phyloP scores from a whole-genome alignment of 2,329 filamentous ascomycete genomes.

The Atkinsonella texensis region DNA sequence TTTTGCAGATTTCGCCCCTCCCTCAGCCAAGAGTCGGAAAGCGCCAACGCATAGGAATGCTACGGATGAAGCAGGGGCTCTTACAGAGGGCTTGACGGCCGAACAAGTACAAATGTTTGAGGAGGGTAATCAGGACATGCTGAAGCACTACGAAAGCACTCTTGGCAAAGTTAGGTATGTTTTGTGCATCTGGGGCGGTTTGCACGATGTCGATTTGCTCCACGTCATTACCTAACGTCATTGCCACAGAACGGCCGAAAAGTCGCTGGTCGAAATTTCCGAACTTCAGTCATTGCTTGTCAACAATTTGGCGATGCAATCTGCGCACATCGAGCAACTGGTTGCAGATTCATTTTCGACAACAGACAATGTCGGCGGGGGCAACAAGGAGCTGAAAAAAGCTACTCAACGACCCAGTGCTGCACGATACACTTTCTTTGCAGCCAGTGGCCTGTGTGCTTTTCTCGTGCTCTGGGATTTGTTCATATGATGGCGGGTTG shows the following conservation, averaged over 20 bases:
- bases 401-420: slow-evolving; percentile 61
- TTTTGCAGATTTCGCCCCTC: slow-evolving; percentile 20
- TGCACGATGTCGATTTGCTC: not conserved
- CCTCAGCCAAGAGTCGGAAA: slow-evolving; percentile 8
- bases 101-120: slow-evolving; percentile 92
- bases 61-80: slow-evolving; percentile 11
- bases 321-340: slow-evolving; percentile 79
- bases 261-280: slow-evolving; percentile 82
- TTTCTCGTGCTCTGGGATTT: slow-evolving; percentile 71
- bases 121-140: slow-evolving; percentile 82
- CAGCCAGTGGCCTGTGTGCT: slow-evolving; percentile 61
- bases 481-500: slow-evolving; percentile 31
- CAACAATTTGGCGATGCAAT: slow-evolving; percentile 72
- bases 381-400: slow-evolving; percentile 83
- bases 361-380: slow-evolving; percentile 73
- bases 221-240: not conserved
- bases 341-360: slow-evolving; percentile 74
- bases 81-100: slow-evolving; percentile 49
- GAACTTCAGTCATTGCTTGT: slow-evolving; percentile 85
- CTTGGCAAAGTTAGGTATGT: slow-evolving; percentile 85
- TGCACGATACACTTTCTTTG: slow-evolving; percentile 69
- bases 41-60: not conserved
- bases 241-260: slow-evolving; percentile 61
- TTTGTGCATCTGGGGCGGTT: not conserved
- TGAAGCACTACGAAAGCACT: slow-evolving; percentile 89